Evolutionary conservation across 1,284 basidiomycete species (phyloP).

Genomic region (Tylopilus sp.): DNA sequence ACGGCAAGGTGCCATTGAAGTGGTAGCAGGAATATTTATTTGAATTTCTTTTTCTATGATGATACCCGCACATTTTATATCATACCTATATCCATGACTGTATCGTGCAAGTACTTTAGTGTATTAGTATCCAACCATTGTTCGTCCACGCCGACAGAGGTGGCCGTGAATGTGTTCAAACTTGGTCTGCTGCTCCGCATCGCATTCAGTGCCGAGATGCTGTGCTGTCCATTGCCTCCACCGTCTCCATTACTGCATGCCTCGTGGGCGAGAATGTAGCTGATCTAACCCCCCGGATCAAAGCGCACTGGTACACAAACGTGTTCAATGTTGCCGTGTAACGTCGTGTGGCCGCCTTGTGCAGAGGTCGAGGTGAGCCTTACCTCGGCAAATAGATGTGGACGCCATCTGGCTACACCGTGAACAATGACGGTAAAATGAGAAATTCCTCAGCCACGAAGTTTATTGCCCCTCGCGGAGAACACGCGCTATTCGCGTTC

Average conservation of each 20-base stretch:
- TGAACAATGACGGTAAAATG: conserved; percentile 13
- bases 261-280: conserved; percentile 21
- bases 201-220: conserved; percentile 3
- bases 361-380: conserved; percentile 13
- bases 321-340: conserved; percentile 11
- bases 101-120: conserved; percentile 11
- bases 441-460: conserved; percentile 13
- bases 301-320: conserved; percentile 11
- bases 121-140: too few relatives aligned
- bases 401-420: conserved; percentile 8
- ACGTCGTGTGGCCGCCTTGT: conserved; percentile 18
- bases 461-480: conserved; percentile 27
- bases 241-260: conserved; percentile 5
- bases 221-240: conserved; percentile 2
- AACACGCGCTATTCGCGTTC: conserved; percentile 34
- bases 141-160: too few relatives aligned
- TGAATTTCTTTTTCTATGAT: background rate
- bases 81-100: conserved; percentile 7
- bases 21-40: conserved; percentile 16
- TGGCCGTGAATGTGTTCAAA: background rate
- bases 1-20: background rate
- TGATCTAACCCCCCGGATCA: conserved; percentile 22
- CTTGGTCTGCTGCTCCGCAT: conserved; percentile 4
- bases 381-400: conserved; percentile 18
- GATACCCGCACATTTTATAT: conserved; percentile 24